Conservation (phyloP, 1,284 basidiomycete species). For the Sparassis latifolia region DNA sequence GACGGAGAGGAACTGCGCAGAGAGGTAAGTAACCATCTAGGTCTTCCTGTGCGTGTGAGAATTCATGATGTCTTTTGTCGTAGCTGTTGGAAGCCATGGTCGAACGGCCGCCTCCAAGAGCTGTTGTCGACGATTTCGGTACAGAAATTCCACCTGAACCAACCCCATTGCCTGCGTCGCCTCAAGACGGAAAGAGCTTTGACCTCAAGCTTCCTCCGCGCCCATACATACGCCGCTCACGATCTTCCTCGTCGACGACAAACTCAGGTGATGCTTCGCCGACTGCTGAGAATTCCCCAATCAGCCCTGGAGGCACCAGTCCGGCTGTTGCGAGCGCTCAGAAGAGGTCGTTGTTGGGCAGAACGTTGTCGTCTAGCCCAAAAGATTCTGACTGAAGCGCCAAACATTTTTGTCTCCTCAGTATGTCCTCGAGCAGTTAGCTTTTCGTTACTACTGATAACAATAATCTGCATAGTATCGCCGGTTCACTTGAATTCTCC, state of each 20-base stretch:
- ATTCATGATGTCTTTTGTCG: too few species aligned
- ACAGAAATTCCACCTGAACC: constrained; percentile 13
- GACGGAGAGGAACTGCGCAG: constrained; percentile 79
- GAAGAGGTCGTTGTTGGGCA: constrained; percentile 11
- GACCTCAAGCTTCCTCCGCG: constrained; percentile 33
- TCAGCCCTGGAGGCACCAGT: constrained; percentile 9
- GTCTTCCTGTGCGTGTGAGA: too few species aligned
- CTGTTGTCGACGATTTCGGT: constrained; percentile 49
- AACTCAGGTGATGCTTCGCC: constrained; percentile 2
- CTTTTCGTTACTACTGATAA: constrained; percentile 3
- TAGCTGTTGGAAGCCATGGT: constrained; percentile 58
- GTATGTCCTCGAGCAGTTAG: too few species aligned
- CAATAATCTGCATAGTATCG: neutral
- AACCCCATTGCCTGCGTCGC: constrained; percentile 13
- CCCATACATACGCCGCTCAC: constrained; percentile 50
- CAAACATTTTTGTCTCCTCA: neutral
- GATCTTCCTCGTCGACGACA: constrained; percentile 42
- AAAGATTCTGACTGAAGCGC: constrained; percentile 8
- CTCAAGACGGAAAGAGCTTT: constrained; percentile 11
- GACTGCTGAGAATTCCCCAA: constrained; percentile 9
- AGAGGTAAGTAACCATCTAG: constrained; percentile 48
- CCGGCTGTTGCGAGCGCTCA: constrained; percentile 11
- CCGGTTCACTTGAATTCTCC: constrained; percentile 2
- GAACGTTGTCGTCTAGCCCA: constrained; percentile 15
- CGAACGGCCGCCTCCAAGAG: constrained; percentile 54